Conservation (phyloP, 306 rosid species). For the Corylus americana region DNA sequence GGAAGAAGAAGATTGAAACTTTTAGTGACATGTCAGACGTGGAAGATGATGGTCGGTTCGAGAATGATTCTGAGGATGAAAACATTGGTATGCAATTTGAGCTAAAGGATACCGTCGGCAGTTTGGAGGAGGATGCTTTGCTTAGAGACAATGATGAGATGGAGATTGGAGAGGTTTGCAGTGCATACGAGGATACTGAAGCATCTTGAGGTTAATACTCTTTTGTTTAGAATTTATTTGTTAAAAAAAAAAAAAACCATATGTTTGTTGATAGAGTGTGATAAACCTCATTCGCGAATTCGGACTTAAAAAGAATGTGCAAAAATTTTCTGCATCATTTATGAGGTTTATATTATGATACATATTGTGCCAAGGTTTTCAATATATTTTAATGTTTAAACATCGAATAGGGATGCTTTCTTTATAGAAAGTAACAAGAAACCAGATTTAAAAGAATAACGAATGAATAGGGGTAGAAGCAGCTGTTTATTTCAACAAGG, state of each 20-base stretch:
- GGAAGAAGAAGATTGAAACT: constrained; percentile 60
- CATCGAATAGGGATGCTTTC: background rate
- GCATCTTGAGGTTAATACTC: constrained; percentile 18
- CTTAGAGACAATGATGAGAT: constrained; percentile 43
- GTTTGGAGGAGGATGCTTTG: constrained; percentile 42
- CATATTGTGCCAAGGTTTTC: no score
- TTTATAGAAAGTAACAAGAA: background rate
- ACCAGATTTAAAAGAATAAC: background rate
- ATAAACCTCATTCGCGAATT: background rate
- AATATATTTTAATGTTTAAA: background rate
- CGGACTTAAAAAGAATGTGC: background rate
- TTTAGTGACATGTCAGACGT: constrained; percentile 55
- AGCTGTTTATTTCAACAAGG: no score
- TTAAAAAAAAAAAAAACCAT: no score
- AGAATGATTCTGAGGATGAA: constrained; percentile 46
- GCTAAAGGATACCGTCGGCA: constrained; percentile 35
- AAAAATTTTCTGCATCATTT: constrained; percentile 6
- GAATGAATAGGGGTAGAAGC: background rate
- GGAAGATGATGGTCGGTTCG: constrained; percentile 43
- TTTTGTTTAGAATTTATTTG: no score
- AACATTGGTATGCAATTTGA: constrained; percentile 38
- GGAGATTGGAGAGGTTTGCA: constrained; percentile 53
- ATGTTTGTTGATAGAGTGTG: no score
- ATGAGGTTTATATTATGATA: background rate
- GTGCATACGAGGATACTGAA: constrained; percentile 34